Conservation (phyloP, 2,329 filamentous ascomycete genomes). For the Biscogniauxia sp. region DNA sequence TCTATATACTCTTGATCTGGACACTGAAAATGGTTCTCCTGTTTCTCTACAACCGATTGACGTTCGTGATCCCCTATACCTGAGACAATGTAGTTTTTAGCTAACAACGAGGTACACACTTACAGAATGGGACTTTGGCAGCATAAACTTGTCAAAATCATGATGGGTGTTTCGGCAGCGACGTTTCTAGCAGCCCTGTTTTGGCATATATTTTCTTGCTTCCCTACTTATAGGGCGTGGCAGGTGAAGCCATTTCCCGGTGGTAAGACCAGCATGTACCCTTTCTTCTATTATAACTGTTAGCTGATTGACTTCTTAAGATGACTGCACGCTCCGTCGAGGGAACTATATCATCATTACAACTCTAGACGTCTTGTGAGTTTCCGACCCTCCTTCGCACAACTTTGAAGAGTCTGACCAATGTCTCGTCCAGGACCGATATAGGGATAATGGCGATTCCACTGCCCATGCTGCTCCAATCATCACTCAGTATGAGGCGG, state of each 20-base stretch:
- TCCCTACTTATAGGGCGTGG: slow-evolving; percentile 29
- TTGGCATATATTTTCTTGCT: slow-evolving; percentile 30
- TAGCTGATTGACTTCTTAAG: slow-evolving; percentile 4
- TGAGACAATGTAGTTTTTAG: not conserved
- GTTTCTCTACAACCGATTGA: slow-evolving; percentile 31
- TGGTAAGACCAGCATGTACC: slow-evolving; percentile 12
- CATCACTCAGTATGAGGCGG: slow-evolving; percentile 19
- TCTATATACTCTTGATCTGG: slow-evolving; percentile 34
- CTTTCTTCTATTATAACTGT: not conserved
- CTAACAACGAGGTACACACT: slow-evolving; percentile 8
- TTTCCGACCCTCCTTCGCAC: not conserved
- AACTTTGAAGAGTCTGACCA: not conserved
- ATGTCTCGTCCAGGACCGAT: slow-evolving; percentile 16
- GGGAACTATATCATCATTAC: slow-evolving; percentile 19
- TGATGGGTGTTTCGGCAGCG: slow-evolving; percentile 22
- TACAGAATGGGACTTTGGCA: slow-evolving; percentile 23
- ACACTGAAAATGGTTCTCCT: slow-evolving; percentile 32
- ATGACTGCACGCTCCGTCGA: slow-evolving; percentile 22
- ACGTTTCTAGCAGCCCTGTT: slow-evolving; percentile 30
- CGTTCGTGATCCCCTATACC: slow-evolving; percentile 13
- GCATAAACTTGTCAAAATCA: slow-evolving; percentile 23
- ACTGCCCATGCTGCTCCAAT: slow-evolving; percentile 22
- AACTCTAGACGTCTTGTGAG: slow-evolving; percentile 1
- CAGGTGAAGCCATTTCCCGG: slow-evolving; percentile 32
- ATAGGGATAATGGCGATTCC: slow-evolving; percentile 20